Evolutionary conservation across 2,329 filamentous ascomycete genomes (phyloP).

Genomic region (Fusarium nodosum): DNA sequence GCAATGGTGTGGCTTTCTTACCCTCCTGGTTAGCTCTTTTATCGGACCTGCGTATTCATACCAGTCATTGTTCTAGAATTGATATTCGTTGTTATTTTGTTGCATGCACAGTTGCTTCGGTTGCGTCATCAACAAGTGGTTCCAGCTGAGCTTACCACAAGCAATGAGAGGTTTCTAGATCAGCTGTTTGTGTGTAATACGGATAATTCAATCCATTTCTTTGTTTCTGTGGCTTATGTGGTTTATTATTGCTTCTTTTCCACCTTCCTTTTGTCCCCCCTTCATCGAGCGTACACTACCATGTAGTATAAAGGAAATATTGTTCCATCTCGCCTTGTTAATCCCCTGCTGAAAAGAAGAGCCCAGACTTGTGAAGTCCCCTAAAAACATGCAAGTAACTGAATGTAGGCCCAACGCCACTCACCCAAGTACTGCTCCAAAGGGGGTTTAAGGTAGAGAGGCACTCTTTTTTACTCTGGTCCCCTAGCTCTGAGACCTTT

Average conservation of each 20-base stretch:
- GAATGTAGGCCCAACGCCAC: neutral
- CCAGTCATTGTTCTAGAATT: constrained; percentile 1
- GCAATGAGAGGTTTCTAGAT: neutral
- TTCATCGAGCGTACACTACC: neutral
- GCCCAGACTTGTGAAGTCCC: constrained; percentile 24
- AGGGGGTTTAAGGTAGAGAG: constrained; percentile 21
- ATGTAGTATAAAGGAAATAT: constrained; percentile 16
- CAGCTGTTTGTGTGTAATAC: constrained; percentile 10
- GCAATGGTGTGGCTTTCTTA: neutral
- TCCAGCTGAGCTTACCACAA: constrained; percentile 2
- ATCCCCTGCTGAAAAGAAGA: neutral
- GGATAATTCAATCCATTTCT: constrained; percentile 23
- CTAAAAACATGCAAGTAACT: constrained; percentile 13
- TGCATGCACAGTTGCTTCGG: neutral
- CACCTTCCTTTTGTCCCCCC: constrained; percentile 2
- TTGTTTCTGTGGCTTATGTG: constrained; percentile 16
- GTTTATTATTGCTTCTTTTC: neutral
- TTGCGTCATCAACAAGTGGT: constrained; percentile 22
- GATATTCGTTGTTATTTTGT: neutral
- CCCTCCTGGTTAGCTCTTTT: neutral
- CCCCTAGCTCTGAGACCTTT: constrained; percentile 35
- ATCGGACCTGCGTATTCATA: neutral
- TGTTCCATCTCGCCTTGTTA: constrained; percentile 14
- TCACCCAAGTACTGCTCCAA: constrained; percentile 5
- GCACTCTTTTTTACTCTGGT: constrained; percentile 27